Percentiles rank a stretch among this genome's conserved stretches.
Evolutionary conservation across 2,329 filamentous ascomycete genomes (phyloP).

Genomic region (Neobulgaria alba): DNA sequence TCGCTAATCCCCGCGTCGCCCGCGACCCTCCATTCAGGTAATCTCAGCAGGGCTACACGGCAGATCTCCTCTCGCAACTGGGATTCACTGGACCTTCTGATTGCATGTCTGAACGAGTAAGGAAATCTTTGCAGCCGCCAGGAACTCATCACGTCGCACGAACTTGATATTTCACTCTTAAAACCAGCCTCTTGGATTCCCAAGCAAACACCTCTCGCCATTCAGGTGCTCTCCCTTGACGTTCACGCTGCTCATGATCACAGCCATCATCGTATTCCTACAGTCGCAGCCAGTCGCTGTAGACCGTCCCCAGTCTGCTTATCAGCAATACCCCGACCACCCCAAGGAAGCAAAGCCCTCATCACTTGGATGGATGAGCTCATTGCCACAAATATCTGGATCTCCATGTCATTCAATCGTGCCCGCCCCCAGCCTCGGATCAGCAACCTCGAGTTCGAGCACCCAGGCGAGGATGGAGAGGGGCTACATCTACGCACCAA

Average conservation of each 20-base stretch:
- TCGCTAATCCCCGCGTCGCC: too few relatives aligned
- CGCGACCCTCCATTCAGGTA: not conserved
- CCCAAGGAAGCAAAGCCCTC: not conserved
- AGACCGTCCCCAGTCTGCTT: not conserved
- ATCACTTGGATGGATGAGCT: not conserved
- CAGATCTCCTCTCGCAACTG: not conserved
- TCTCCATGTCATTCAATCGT: not conserved
- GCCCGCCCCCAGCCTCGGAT: not conserved
- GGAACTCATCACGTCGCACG: not conserved
- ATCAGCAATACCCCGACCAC: not conserved
- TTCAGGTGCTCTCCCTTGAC: not conserved
- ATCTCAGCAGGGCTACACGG: not conserved
- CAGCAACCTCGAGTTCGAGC: not conserved
- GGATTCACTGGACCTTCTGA: not conserved
- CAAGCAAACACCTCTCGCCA: not conserved
- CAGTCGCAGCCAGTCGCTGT: not conserved
- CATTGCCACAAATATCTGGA: not conserved
- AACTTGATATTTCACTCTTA: not conserved
- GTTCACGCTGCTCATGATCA: not conserved
- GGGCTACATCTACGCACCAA: not conserved
- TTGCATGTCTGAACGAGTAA: not conserved
- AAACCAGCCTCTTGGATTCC: not conserved
- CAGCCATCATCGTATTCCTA: not conserved
- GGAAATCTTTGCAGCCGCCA: not conserved
- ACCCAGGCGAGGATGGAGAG: too few relatives aligned